These are phyloP conservation scores for Boletus tylopilopsis DNA, from an alignment of 768 basidiomycete species.

Conservation along the genomic window DNA sequence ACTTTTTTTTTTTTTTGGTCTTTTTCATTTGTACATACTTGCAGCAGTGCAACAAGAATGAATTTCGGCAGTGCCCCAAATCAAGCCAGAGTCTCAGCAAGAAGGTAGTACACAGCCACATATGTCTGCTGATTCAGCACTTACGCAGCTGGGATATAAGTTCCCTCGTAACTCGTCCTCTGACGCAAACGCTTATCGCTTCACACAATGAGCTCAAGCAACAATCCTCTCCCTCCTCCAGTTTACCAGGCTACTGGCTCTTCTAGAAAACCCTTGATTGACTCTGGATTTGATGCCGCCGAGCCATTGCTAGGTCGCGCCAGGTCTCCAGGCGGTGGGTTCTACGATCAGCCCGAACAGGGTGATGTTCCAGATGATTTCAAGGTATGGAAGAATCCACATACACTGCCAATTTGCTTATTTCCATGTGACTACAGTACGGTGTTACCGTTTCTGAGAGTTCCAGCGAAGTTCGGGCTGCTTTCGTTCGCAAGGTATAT, in stretches of 20 bases:
- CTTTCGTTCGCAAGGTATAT: slow-evolving; percentile 90
- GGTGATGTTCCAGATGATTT: slow-evolving; percentile 91
- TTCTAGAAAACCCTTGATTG: slow-evolving; percentile 33
- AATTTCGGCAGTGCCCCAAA: neutral
- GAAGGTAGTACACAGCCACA: slow-evolving; percentile 22
- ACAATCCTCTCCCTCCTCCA: slow-evolving; percentile 59
- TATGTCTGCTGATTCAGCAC: slow-evolving; percentile 21
- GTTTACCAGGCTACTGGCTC: slow-evolving; percentile 47
- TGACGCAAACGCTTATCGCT: slow-evolving; percentile 19
- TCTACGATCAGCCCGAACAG: slow-evolving; percentile 68
- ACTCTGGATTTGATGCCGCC: slow-evolving; percentile 33
- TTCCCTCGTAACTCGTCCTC: neutral
- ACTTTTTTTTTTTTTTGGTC: no score
- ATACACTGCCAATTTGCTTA: slow-evolving; percentile 4
- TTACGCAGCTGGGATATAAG: slow-evolving; percentile 12
- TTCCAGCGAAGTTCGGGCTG: slow-evolving; percentile 71
- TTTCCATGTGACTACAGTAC: slow-evolving; percentile 45
- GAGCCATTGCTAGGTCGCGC: slow-evolving; percentile 59
- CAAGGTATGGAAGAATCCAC: slow-evolving; percentile 53
- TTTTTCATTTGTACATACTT: slow-evolving; percentile 1
- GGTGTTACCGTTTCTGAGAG: slow-evolving; percentile 79
- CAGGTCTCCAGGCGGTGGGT: slow-evolving; percentile 44
- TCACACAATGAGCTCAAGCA: slow-evolving; percentile 48
- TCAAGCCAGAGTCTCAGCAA: neutral
- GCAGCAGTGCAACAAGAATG: neutral